Evolutionary conservation across 768 basidiomycete genomes (phyloP).

Genomic region (Boletus tylopilopsis): DNA sequence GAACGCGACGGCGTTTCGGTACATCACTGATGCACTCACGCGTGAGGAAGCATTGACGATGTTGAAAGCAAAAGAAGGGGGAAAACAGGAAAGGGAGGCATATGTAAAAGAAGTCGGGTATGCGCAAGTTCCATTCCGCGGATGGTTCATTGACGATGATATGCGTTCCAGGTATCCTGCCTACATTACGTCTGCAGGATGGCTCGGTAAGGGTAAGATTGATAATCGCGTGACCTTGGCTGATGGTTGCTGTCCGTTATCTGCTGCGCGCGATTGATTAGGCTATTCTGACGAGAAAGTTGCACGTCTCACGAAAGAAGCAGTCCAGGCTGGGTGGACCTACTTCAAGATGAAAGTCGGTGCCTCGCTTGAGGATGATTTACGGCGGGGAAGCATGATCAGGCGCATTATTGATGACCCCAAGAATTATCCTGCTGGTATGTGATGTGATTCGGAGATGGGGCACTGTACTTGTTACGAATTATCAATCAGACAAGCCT

Average conservation of each 20-base stretch:
- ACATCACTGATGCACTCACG: constrained; percentile 89
- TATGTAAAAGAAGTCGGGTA: constrained; percentile 67
- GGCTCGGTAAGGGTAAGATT: constrained; percentile 54
- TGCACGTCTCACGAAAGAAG: constrained; percentile 74
- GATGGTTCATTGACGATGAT: constrained; percentile 4
- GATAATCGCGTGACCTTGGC: background rate
- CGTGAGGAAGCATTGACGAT: constrained; percentile 81
- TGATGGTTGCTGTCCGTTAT: background rate
- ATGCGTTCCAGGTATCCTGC: constrained; percentile 65
- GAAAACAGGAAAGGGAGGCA: constrained; percentile 74
- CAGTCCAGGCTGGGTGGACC: constrained; percentile 85
- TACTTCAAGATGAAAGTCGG: constrained; percentile 99
- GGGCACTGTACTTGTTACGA: background rate
- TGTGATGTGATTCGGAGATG: constrained; percentile 25
- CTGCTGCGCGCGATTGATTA: constrained; percentile 14
- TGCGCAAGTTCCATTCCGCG: constrained; percentile 9
- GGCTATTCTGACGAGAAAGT: constrained; percentile 92
- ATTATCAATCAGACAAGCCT: constrained; percentile 26
- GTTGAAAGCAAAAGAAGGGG: constrained; percentile 67
- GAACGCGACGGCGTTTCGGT: constrained; percentile 71
- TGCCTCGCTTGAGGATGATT: constrained; percentile 71
- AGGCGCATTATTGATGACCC: constrained; percentile 92
- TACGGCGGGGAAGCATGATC: constrained; percentile 81
- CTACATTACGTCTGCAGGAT: constrained; percentile 88
- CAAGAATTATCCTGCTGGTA: constrained; percentile 54